Conservation (phyloP, 441 rosid genomes). For the Erodium moschatum region DNA sequence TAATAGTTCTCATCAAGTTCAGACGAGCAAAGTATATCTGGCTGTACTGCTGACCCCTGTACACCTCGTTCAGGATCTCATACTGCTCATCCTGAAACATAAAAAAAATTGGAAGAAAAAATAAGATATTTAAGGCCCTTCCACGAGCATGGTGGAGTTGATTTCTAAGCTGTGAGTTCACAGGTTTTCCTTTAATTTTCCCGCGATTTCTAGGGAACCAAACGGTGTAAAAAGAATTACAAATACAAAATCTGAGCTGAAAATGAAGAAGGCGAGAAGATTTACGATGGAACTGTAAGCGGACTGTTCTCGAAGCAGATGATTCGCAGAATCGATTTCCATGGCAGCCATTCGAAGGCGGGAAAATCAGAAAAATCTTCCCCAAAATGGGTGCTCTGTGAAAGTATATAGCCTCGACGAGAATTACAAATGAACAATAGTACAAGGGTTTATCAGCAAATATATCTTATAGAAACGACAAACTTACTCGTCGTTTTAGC, state of each 20-base stretch:
- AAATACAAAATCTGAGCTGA: not conserved
- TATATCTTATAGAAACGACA: not conserved
- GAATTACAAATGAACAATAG: not conserved
- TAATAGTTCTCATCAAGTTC: slow-evolving; percentile 64
- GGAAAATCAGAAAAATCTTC: not conserved
- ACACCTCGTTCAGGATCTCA: slow-evolving; percentile 56
- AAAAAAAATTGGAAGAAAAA: too few relatives aligned
- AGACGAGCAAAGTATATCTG: slow-evolving; percentile 91
- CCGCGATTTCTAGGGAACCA: slow-evolving; percentile 8
- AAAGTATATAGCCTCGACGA: not conserved
- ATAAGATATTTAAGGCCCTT: not conserved
- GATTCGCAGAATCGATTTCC: slow-evolving; percentile 2
- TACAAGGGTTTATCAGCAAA: not conserved
- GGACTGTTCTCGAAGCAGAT: slow-evolving; percentile 1
- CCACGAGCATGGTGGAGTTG: not conserved
- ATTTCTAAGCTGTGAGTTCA: not conserved
- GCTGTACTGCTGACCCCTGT: slow-evolving; percentile 88
- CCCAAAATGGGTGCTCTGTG: not conserved
- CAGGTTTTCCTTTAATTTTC: not conserved
- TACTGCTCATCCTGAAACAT: slow-evolving; percentile 70
- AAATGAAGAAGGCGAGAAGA: not conserved
- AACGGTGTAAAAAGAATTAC: not conserved
- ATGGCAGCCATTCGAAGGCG: not conserved
- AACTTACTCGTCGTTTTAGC: not conserved
- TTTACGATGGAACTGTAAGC: not conserved